Evolutionary conservation across 352 stramenopile genomes (phyloP).

Genomic region (Pythium aristosporum): DNA sequence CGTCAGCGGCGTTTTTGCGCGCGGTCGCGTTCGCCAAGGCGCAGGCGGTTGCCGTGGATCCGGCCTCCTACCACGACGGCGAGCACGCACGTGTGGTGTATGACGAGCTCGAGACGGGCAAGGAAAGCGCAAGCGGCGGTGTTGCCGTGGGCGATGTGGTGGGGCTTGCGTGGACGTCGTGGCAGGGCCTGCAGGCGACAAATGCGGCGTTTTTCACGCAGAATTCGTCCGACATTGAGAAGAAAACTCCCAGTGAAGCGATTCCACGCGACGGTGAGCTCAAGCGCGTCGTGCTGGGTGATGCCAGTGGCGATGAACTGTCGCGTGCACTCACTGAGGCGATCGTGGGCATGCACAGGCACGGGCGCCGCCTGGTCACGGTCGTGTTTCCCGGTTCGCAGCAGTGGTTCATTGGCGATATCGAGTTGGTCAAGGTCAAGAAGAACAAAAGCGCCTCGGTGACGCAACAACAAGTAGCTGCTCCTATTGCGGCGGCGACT

Average conservation of each 20-base stretch:
- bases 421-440: slow-evolving; percentile 80
- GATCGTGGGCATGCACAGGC: slow-evolving; percentile 67
- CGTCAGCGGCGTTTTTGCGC: slow-evolving; percentile 41
- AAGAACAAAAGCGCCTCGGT: slow-evolving; percentile 40
- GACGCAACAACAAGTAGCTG: slow-evolving; percentile 4
- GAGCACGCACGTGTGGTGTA: slow-evolving; percentile 13
- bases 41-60: slow-evolving; percentile 39
- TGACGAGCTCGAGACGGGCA: slow-evolving; percentile 53
- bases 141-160: slow-evolving; percentile 48
- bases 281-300: slow-evolving; percentile 44
- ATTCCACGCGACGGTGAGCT: slow-evolving; percentile 35
- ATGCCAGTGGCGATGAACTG: slow-evolving; percentile 31
- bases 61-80: slow-evolving; percentile 1
- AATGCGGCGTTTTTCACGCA: slow-evolving; percentile 42
- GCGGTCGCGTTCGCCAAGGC: slow-evolving; percentile 55
- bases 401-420: slow-evolving; percentile 61
- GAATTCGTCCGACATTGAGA: slow-evolving; percentile 55
- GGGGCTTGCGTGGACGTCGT: slow-evolving; percentile 50
- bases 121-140: slow-evolving; percentile 35
- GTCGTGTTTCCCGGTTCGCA: slow-evolving; percentile 43
- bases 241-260: slow-evolving; percentile 26
- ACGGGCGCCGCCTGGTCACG: slow-evolving; percentile 49
- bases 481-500: not conserved
- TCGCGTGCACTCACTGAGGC: slow-evolving; percentile 39
- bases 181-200: slow-evolving; percentile 34